Conservation (phyloP, 148 eudicot species). For the Persicaria tinctoria region DNA sequence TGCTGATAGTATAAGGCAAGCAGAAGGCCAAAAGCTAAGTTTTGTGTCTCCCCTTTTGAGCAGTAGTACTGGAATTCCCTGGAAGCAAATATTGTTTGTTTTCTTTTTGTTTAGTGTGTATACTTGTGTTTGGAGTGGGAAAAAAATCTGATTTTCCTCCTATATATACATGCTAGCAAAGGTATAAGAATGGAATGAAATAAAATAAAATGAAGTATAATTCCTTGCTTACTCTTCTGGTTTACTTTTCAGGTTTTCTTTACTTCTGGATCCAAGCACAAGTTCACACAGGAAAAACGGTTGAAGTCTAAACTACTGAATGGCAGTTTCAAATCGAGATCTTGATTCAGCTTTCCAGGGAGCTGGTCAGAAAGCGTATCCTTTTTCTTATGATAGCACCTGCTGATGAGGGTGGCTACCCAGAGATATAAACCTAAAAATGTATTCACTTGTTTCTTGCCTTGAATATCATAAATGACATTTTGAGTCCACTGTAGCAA, state of each 20-base stretch:
- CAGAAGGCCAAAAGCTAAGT: not conserved
- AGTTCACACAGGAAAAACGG: not conserved
- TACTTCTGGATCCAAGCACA: conserved; percentile 14
- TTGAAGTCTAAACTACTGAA: conserved; percentile 14
- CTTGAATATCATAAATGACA: not conserved
- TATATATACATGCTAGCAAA: not conserved
- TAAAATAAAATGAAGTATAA: not conserved
- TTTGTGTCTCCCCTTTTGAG: not conserved
- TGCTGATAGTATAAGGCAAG: too few species aligned
- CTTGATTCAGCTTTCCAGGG: conserved; percentile 92
- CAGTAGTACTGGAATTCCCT: not conserved
- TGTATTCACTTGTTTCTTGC: not conserved
- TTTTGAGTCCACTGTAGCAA: not conserved
- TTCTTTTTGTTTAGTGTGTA: not conserved
- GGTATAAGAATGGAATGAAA: not conserved
- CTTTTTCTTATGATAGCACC: conserved; percentile 23
- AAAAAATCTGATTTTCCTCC: not conserved
- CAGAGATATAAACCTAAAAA: not conserved
- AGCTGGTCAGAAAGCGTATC: conserved; percentile 98
- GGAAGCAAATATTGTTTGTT: not conserved
- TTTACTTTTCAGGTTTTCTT: conserved; percentile 20
- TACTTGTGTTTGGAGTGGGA: not conserved
- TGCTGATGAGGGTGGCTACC: not conserved
- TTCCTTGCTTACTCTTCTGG: not conserved
- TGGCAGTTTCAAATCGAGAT: conserved; percentile 90